Base-by-base conservation (phyloP, 768 basidiomycete species). In the Lepiota brunneoincarnata region DNA sequence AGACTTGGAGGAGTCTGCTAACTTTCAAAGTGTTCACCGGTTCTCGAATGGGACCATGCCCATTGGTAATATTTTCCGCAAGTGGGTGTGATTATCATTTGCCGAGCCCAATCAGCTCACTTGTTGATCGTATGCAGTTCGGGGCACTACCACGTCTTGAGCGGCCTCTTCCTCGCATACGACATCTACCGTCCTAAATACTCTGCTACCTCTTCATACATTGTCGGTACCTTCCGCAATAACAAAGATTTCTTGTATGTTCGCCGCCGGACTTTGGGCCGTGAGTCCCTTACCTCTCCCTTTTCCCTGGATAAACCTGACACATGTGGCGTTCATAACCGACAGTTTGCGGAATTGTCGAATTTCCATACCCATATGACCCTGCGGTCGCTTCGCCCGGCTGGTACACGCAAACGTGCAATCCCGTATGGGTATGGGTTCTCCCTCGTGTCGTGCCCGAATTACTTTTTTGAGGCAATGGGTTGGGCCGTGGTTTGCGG, bases 31-130 rank as follows among this genome's bases (percentile, higher is more conserved):
- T 63, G 83, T 99, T 1, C 97, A 99, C 67, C 89, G 91, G 10
- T 98, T 98, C 78, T 98, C 94, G 26, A 84, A 93, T 70, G 89
- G 85, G 1, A 97, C 96, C 0, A 96, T 98, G 90, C 97, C 96
- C 1, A 70, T 87, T 54, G 63, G 65, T 55, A 91, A 93, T 65
- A 80, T 98, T 34, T 86, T 96, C 75, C 89, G 87, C 68, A 99
- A 99, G 96, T 97, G 51, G 24, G 81, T 59, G 15, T 21, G 11
- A 28, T 9, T 12, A 15, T 9, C 14, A 6, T 31, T 17, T 5
- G 20, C 6, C 20, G 10, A 26, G 31, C 6, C 42, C 15, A 38
- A 11, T 12, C 15, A 14, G 38, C 46, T 47, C 12, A 55, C 45
- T 26, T 26, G 46, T 18, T 15, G 20, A 2, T 50, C 12, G 1